Percentiles rank a stretch among this genome's conserved stretches.
phyloP scores from a whole-genome alignment of 371 early-diverging fungal genomes.

The Mucor racemosus region DNA sequence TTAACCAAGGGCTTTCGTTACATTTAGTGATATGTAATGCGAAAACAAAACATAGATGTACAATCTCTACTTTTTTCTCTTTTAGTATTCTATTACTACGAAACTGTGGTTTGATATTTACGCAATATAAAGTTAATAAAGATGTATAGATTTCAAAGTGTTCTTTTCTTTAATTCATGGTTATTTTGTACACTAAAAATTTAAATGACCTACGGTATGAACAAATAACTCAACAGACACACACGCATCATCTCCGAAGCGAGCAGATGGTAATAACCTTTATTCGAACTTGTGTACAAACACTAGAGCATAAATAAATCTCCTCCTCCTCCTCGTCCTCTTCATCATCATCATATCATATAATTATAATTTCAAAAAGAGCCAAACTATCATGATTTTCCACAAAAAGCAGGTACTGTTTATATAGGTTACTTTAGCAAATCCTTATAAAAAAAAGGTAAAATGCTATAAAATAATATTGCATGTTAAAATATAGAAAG shows the following conservation, averaged over 20 bases:
- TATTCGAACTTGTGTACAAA: too few relatives aligned
- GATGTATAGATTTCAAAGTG: not conserved
- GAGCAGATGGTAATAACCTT: not conserved
- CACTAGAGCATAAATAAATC: too few relatives aligned
- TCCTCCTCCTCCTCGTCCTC: not conserved
- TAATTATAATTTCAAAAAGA: not conserved
- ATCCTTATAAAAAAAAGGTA: not conserved
- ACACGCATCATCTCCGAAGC: not conserved
- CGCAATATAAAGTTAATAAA: not conserved
- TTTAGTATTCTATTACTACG: not conserved
- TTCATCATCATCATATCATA: not conserved
- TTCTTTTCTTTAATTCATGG: not conserved
- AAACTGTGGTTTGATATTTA: not conserved
- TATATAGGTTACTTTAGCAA: not conserved
- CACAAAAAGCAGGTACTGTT: constrained; percentile 5
- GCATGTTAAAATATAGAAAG: not conserved
- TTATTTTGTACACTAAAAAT: too few relatives aligned
- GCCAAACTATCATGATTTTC: not conserved
- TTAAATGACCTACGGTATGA: too few relatives aligned
- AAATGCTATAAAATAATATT: not conserved
- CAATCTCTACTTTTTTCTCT: not conserved
- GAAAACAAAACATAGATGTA: constrained; percentile 7
- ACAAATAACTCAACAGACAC: too few relatives aligned
- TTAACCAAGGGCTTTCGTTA: not conserved
- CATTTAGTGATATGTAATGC: not conserved